Conservation (phyloP, 805 yeast genomes). For the Brettanomyces custersianus region DNA sequence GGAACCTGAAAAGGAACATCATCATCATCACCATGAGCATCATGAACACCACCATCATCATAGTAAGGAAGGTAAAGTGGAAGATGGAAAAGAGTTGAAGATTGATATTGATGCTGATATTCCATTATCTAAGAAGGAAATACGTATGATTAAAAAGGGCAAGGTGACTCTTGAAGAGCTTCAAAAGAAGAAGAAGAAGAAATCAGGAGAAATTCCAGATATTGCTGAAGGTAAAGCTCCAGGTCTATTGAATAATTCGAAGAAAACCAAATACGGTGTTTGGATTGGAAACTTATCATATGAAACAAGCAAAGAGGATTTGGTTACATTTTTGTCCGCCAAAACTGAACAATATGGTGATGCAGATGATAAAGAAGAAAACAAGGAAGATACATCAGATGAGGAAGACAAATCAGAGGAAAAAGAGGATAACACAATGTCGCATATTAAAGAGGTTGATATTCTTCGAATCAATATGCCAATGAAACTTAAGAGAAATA, state of each 20-base stretch:
- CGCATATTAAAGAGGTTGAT: slow-evolving; percentile 40
- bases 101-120: slow-evolving; percentile 61
- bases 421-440: background rate
- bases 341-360: slow-evolving; percentile 35
- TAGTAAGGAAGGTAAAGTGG: slow-evolving; percentile 23
- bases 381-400: background rate
- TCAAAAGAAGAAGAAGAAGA: slow-evolving; percentile 27
- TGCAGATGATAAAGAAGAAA: background rate
- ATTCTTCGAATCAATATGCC: slow-evolving; percentile 78
- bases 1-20: slow-evolving; percentile 9
- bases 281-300: slow-evolving; percentile 94
- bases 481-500: slow-evolving; percentile 53
- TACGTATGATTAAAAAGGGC: slow-evolving; percentile 75
- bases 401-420: background rate
- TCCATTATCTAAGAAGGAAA: slow-evolving; percentile 88
- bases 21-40: slow-evolving; percentile 5
- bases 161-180: slow-evolving; percentile 52
- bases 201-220: slow-evolving; percentile 17
- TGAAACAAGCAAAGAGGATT: slow-evolving; percentile 70
- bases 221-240: slow-evolving; percentile 4
- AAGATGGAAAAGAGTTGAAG: slow-evolving; percentile 47
- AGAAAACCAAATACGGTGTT: slow-evolving; percentile 58
- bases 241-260: slow-evolving; percentile 11
- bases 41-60: slow-evolving; percentile 1
- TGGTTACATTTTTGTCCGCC: slow-evolving; percentile 51